These are phyloP conservation scores for Heliocybe sulcata DNA, from an alignment of 1,284 basidiomycete genomes.

Conservation along the genomic window DNA sequence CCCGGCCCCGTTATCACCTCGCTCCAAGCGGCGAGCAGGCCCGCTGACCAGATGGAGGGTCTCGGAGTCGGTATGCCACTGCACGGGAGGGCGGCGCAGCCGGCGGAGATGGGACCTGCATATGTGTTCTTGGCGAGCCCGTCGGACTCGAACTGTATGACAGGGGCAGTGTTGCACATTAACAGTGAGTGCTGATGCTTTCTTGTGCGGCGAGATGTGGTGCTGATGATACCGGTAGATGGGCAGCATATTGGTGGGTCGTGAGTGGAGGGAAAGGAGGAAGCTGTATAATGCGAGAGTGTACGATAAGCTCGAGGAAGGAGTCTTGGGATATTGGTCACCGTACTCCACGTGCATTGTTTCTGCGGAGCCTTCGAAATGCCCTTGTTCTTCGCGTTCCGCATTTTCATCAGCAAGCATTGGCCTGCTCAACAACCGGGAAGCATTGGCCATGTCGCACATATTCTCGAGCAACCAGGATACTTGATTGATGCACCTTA, in stretches of 20 bases:
- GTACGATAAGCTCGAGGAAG: too few species aligned
- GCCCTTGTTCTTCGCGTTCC: too few species aligned
- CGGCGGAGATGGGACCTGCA: constrained; percentile 44
- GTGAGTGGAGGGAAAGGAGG: background rate
- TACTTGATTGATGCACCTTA: too few species aligned
- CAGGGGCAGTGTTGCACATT: constrained; percentile 15
- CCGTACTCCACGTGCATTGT: too few species aligned
- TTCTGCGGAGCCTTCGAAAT: too few species aligned
- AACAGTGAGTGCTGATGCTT: constrained; percentile 3
- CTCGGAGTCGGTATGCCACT: constrained; percentile 39
- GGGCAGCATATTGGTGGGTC: background rate
- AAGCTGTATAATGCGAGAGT: background rate
- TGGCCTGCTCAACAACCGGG: too few species aligned
- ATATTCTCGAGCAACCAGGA: too few species aligned
- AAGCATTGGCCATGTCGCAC: too few species aligned
- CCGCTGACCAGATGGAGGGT: constrained; percentile 43
- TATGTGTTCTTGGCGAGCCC: constrained; percentile 37
- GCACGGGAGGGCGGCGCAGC: constrained; percentile 44
- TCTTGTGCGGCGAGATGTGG: background rate
- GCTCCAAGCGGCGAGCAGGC: constrained; percentile 44
- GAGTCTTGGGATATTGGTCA: too few species aligned
- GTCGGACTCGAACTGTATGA: constrained; percentile 27
- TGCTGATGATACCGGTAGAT: background rate
- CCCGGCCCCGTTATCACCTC: constrained; percentile 50
- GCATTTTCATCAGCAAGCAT: too few species aligned